Evolutionary conservation across 1,139 yeast genomes (phyloP).

Genomic region (Zhuliangozyma blackwelliae): DNA sequence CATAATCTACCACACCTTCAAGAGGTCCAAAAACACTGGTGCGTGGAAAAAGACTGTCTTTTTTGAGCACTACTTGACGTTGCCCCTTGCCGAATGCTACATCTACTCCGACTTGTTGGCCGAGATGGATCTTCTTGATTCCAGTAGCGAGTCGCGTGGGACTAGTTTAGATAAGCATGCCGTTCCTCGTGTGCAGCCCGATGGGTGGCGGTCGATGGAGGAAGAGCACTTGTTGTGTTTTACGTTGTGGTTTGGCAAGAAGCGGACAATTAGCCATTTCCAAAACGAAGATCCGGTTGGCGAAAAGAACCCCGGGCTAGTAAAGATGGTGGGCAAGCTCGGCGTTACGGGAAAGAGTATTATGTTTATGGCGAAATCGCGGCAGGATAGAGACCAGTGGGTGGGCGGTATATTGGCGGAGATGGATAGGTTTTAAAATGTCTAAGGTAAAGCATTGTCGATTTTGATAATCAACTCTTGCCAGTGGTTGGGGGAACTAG

Average conservation of each 20-base stretch:
- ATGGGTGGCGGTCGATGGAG: slow-evolving; percentile 83
- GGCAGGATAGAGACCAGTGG: slow-evolving; percentile 86
- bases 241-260: slow-evolving; percentile 78
- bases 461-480: slow-evolving; percentile 6
- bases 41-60: slow-evolving; percentile 39
- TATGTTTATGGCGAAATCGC: slow-evolving; percentile 75
- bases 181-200: slow-evolving; percentile 68
- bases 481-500: slow-evolving; percentile 2
- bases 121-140: slow-evolving; percentile 49
- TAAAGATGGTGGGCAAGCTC: slow-evolving; percentile 45
- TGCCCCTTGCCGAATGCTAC: slow-evolving; percentile 66
- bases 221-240: slow-evolving; percentile 71
- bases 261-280: slow-evolving; percentile 34
- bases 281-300: slow-evolving; percentile 4
- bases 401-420: slow-evolving; percentile 61
- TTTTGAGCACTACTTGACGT: slow-evolving; percentile 48
- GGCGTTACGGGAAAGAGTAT: slow-evolving; percentile 68
- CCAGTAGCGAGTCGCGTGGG: slow-evolving; percentile 42
- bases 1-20: slow-evolving; percentile 44
- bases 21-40: slow-evolving; percentile 45
- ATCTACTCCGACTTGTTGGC: slow-evolving; percentile 70
- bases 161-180: slow-evolving; percentile 52
- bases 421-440: slow-evolving; percentile 43
- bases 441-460: slow-evolving; percentile 4
- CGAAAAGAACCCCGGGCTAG: slow-evolving; percentile 35